phyloP scores from a whole-genome alignment of 495 filamentous ascomycete genomes.

The Tuber borchii region DNA sequence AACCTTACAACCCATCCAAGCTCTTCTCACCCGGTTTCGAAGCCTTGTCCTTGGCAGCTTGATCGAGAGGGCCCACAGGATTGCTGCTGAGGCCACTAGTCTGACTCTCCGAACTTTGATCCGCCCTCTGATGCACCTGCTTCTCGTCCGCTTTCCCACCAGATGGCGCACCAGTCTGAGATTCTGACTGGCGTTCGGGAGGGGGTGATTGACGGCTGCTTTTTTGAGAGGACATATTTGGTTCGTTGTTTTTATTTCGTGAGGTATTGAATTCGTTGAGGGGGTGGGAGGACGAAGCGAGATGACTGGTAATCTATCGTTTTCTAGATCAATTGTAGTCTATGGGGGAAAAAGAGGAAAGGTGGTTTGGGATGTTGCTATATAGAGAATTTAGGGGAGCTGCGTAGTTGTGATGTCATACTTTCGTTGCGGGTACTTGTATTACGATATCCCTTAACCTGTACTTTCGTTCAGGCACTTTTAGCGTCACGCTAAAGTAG shows the following conservation, averaged over 20 bases:
- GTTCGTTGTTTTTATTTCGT: constrained; percentile 27
- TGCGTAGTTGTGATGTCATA: constrained; percentile 9
- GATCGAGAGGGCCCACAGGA: constrained; percentile 28
- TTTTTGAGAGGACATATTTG: constrained; percentile 54
- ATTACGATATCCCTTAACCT: too few relatives aligned
- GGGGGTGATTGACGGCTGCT: constrained; percentile 74
- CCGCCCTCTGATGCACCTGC: background rate
- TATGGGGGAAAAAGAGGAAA: background rate
- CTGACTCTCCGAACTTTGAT: constrained; percentile 16
- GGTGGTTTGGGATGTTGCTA: background rate
- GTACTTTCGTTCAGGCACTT: too few relatives aligned
- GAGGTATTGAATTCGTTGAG: too few relatives aligned
- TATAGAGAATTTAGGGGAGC: constrained; percentile 3
- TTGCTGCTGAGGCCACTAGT: constrained; percentile 21
- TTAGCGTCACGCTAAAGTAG: too few relatives aligned
- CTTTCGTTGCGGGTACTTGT: background rate
- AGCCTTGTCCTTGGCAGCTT: constrained; percentile 20
- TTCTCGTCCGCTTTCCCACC: constrained; percentile 11
- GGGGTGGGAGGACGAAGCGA: too few relatives aligned
- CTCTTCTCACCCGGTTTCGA: constrained; percentile 24
- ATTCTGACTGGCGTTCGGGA: constrained; percentile 60
- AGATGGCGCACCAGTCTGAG: constrained; percentile 47
- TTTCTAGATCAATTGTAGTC: background rate
- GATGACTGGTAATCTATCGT: background rate
- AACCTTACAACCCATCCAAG: constrained; percentile 30